Evolutionary conservation across 1,139 yeast genomes (phyloP), one percentile per base, ranked within the genome.

Genomic region (Pichia inconspicua): DNA sequence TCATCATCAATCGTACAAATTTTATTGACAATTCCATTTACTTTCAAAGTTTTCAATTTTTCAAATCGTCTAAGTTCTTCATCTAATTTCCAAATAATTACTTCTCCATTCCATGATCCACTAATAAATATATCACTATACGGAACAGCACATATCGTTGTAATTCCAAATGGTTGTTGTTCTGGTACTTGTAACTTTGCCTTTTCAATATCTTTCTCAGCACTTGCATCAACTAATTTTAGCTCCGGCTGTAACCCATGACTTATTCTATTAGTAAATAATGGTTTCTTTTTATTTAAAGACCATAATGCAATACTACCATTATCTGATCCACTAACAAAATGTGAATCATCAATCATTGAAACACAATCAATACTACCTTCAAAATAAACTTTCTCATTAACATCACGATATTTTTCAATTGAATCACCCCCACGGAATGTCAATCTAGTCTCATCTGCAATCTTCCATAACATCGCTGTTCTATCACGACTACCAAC

Each of bases 401-500:
- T 32, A 8, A 5, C 19, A 38, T 31, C 38, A 12, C n/a, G 19
- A 55, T 64, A 72, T 51, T 66, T 69, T 58, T 71, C 70, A 39
- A 52, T 46, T 9, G 60, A 71, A 60, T 87, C 95, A 51, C 96
- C 96, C 53, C 96, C 96, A 61, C 97, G 77, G 66, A 92, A 92
- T 0, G 97, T 89, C 58, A 92, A 75, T 61, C 97, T 77, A 2
- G 95, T 80, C 68, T 92, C 98, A 60, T 94, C 98, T 28, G 95
- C 79, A 55, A 92, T 88, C 66, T 94, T 92, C 98, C 98, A 92
- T 59, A 87, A 72, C 82, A 94, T 84, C 17, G 94, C 97, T 1
- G 96, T 86, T 59, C 95, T 82, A 67, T 92, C 98, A 60, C 98
- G 78, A 5, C 95, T 75, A 22, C 98, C 98, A 27, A 90, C 97